Conservation (phyloP, 495 filamentous ascomycete genomes). For the Opeltia flavorubescens region DNA sequence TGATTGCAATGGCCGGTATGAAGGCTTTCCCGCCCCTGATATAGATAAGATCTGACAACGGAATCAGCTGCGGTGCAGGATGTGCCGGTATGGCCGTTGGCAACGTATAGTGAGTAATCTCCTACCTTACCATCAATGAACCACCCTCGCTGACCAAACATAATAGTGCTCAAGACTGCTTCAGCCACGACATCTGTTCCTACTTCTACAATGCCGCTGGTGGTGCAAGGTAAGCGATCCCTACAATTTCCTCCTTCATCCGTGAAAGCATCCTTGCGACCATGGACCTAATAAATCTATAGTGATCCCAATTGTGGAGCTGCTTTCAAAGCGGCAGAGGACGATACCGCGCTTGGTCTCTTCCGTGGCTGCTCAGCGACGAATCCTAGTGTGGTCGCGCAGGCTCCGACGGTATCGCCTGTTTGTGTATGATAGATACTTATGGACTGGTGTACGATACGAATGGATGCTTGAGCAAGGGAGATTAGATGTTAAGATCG, state of each 20-base stretch:
- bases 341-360: slow-evolving; percentile 3
- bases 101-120: slow-evolving; percentile 9
- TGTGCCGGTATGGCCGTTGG: slow-evolving; percentile 8
- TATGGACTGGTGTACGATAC: no score
- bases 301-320: slow-evolving; percentile 15
- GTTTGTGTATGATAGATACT: slow-evolving; percentile 2
- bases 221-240: slow-evolving; percentile 7
- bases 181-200: slow-evolving; percentile 14
- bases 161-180: slow-evolving; percentile 14
- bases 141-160: neutral
- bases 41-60: neutral
- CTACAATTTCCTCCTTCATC: neutral
- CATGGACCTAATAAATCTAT: neutral
- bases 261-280: neutral
- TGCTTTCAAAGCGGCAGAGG: slow-evolving; percentile 7
- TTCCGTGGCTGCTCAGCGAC: slow-evolving; percentile 3
- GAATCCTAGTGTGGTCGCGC: slow-evolving; percentile 4
- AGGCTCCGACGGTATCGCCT: neutral
- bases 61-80: slow-evolving; percentile 11
- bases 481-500: neutral
- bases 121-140: neutral
- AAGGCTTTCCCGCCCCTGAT: neutral
- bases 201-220: slow-evolving; percentile 14
- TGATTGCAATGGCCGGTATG: slow-evolving; percentile 13
- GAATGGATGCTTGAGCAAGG: neutral